Percentiles rank a stretch among this genome's conserved stretches.
phyloP scores from a whole-genome alignment of 2,329 filamentous ascomycete species.

The Aspergillus sp. region DNA sequence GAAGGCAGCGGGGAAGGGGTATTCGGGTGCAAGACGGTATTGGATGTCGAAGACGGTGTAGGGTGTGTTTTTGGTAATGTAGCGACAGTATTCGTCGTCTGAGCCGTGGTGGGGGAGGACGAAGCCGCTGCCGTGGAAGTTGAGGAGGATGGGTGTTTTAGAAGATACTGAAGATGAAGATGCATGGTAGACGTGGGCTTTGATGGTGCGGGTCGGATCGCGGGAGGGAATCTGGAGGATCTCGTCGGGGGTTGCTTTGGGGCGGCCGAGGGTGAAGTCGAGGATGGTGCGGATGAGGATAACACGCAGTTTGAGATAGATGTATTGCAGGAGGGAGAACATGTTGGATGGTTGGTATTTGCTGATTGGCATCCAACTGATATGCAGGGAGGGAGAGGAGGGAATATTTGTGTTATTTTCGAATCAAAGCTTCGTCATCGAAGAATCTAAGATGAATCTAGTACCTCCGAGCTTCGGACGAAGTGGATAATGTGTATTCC shows the following conservation, averaged over 20 bases:
- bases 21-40: constrained; percentile 36
- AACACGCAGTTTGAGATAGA: background rate
- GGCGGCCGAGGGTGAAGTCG: background rate
- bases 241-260: constrained; percentile 15
- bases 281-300: background rate
- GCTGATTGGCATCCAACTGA: no score
- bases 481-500: background rate
- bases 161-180: background rate
- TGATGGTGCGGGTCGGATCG: constrained; percentile 18
- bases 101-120: constrained; percentile 22
- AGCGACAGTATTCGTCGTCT: constrained; percentile 22
- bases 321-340: background rate
- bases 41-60: constrained; percentile 31
- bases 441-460: no score
- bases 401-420: no score
- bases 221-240: constrained; percentile 17
- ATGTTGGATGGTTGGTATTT: no score
- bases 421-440: no score
- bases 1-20: constrained; percentile 33
- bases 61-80: constrained; percentile 13
- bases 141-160: constrained; percentile 20
- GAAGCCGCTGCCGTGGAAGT: constrained; percentile 27
- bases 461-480: no score
- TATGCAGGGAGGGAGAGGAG: no score
- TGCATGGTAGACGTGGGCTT: constrained; percentile 20